A percentile compares a stretch with the other conserved stretches of the same genome.
phyloP scores from a whole-genome alignment of 140 eudicot genomes.

The Stevia rebaudiana region DNA sequence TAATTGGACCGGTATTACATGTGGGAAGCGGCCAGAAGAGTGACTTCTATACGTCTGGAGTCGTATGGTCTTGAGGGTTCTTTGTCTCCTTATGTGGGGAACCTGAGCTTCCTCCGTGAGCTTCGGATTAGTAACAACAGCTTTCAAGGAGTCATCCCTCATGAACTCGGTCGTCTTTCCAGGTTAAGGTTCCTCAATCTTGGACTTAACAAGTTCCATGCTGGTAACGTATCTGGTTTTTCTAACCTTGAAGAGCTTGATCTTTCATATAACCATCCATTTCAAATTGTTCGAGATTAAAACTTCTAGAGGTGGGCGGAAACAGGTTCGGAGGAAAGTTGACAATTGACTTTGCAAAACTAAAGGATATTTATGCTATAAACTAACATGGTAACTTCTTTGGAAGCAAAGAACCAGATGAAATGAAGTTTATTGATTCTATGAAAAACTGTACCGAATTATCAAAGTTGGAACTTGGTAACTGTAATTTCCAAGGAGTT shows the following conservation, averaged over 20 bases:
- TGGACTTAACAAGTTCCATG: neutral
- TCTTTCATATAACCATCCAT: neutral
- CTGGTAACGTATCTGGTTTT: neutral
- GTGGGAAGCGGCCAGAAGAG: neutral
- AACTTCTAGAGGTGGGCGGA: neutral
- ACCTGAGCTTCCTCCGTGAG: neutral
- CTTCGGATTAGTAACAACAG: neutral
- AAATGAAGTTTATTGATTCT: constrained; percentile 9
- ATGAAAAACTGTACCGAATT: neutral
- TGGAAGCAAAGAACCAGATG: neutral
- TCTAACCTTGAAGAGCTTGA: neutral
- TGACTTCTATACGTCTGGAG: neutral
- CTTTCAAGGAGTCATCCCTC: neutral
- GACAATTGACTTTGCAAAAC: neutral
- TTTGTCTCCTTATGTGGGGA: neutral
- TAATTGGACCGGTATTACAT: neutral
- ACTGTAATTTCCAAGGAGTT: neutral
- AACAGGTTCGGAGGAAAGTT: constrained; percentile 8
- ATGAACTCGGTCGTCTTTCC: neutral
- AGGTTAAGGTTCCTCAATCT: neutral
- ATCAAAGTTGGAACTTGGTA: neutral
- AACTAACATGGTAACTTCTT: neutral
- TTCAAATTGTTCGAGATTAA: neutral
- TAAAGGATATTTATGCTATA: neutral
- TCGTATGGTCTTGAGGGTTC: neutral